phyloP scores from a whole-genome alignment of 371 early-diverging fungal genomes.

The Apophysomyces trapeziformis region DNA sequence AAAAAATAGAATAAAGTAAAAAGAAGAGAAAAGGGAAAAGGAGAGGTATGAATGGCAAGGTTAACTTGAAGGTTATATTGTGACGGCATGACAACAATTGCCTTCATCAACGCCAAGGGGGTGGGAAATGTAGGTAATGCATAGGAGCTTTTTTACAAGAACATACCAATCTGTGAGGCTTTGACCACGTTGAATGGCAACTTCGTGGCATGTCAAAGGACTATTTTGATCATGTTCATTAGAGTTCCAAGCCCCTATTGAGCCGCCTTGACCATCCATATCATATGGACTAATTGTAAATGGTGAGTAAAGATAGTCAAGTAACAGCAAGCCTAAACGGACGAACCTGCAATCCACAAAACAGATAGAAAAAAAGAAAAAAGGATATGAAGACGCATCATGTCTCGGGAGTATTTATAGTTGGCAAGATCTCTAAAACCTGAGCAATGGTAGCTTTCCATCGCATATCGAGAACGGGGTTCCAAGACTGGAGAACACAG shows the following conservation, averaged over 20 bases:
- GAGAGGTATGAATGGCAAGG: slow-evolving; percentile 6
- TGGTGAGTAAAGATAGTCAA: not conserved
- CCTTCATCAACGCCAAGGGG: slow-evolving; percentile 8
- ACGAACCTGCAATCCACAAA: not conserved
- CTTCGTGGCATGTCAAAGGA: not conserved
- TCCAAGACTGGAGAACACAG: not conserved
- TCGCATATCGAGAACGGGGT: slow-evolving; percentile 1
- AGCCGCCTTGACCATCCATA: not conserved
- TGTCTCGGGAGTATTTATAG: slow-evolving; percentile 9
- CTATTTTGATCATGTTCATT: not conserved
- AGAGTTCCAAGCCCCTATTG: not conserved
- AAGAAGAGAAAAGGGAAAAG: slow-evolving; percentile 3
- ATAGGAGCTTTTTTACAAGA: not conserved
- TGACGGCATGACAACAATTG: slow-evolving; percentile 11
- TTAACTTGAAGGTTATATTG: not conserved
- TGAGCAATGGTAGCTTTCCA: slow-evolving; percentile 5
- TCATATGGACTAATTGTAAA: not conserved
- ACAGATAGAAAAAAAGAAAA: not conserved
- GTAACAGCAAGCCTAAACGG: not conserved
- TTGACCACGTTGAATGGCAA: not conserved
- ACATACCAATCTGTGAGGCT: not conserved
- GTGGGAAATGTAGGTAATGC: slow-evolving; percentile 7
- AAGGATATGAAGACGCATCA: not conserved
- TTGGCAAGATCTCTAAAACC: not conserved
- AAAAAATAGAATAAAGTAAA: not conserved